Evolutionary conservation across 371 early-diverging fungal genomes (phyloP).

Genomic region (Batkoa obscura): DNA sequence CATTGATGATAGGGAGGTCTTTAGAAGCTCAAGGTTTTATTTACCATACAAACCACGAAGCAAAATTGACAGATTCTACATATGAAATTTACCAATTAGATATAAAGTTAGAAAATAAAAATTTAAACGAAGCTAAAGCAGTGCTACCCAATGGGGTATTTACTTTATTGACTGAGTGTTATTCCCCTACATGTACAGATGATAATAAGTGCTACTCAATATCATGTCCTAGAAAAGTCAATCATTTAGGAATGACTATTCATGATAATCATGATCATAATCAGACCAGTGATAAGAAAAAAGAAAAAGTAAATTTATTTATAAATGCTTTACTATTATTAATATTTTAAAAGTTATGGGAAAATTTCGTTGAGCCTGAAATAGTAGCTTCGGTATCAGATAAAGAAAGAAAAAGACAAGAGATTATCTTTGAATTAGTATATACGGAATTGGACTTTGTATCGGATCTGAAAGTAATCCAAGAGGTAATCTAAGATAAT

Average conservation of each 20-base stretch:
- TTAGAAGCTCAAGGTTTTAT: slow-evolving; percentile 74
- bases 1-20: slow-evolving; percentile 63
- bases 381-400: slow-evolving; percentile 43
- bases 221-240: slow-evolving; percentile 38
- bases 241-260: not conserved
- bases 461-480: slow-evolving; percentile 48
- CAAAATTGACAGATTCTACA: slow-evolving; percentile 53
- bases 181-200: slow-evolving; percentile 71
- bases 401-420: slow-evolving; percentile 68
- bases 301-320: slow-evolving; percentile 6
- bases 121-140: not conserved
- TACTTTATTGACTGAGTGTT: slow-evolving; percentile 71
- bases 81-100: slow-evolving; percentile 62
- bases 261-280: not conserved
- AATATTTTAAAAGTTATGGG: slow-evolving; percentile 23
- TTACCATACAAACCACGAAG: slow-evolving; percentile 68
- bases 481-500: slow-evolving; percentile 25
- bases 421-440: slow-evolving; percentile 78
- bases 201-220: slow-evolving; percentile 67
- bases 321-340: not conserved
- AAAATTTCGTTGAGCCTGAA: slow-evolving; percentile 38
- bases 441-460: slow-evolving; percentile 80
- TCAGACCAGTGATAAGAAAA: not conserved
- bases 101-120: slow-evolving; percentile 11
- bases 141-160: slow-evolving; percentile 47